phyloP scores from a whole-genome alignment of 129 eudicot genomes.

The Flaveria trinervia region DNA sequence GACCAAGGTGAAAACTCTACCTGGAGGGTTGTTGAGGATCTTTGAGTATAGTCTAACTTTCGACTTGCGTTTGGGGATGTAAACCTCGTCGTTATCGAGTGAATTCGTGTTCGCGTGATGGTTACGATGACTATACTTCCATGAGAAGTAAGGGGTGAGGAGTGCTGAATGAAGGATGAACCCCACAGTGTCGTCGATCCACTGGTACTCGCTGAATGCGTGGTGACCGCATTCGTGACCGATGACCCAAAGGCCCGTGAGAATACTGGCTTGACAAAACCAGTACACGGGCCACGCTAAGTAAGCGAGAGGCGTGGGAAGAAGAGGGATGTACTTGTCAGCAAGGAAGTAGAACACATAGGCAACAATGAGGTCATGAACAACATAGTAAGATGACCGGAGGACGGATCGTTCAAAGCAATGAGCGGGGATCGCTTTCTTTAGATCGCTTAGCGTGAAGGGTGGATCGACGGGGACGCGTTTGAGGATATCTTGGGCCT shows the following conservation, averaged over 20 bases:
- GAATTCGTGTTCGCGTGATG: constrained; percentile 44
- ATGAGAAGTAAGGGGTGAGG: constrained; percentile 37
- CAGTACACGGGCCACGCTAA: constrained; percentile 39
- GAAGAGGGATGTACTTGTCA: constrained; percentile 28
- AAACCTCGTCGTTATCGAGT: constrained; percentile 39
- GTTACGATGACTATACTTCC: constrained; percentile 42
- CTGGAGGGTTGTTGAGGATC: constrained; percentile 41
- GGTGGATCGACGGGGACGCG: constrained; percentile 37
- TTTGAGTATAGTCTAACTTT: constrained; percentile 30
- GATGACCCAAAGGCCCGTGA: constrained; percentile 41
- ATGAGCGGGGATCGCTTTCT: constrained; percentile 43
- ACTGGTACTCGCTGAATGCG: constrained; percentile 35
- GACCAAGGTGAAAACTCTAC: constrained; percentile 36
- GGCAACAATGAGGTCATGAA: constrained; percentile 37
- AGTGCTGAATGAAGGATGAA: constrained; percentile 35
- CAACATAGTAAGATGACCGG: constrained; percentile 35
- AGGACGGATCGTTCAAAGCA: constrained; percentile 32
- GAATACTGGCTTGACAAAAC: constrained; percentile 40
- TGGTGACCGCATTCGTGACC: constrained; percentile 44
- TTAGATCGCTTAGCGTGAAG: constrained; percentile 35
- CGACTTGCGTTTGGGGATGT: constrained; percentile 40
- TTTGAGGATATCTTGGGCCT: constrained; percentile 16
- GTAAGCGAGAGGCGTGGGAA: constrained; percentile 28
- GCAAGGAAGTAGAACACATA: constrained; percentile 33
- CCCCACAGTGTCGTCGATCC: constrained; percentile 38